Conservation (phyloP, 306 rosid genomes). For the Cercis canadensis region DNA sequence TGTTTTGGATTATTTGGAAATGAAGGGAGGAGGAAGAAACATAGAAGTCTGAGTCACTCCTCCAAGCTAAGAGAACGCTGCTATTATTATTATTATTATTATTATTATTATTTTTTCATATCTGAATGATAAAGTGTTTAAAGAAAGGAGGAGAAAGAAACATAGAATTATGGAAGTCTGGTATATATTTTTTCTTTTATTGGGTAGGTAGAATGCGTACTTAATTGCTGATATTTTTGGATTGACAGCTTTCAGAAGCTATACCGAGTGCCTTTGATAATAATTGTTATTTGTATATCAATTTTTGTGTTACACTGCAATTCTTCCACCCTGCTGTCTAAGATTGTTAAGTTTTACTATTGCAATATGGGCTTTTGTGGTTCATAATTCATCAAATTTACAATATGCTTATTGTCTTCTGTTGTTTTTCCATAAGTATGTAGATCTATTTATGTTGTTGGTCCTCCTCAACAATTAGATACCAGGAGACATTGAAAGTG, state of each 20-base stretch:
- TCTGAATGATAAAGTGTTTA: neutral
- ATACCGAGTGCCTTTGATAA: too few species aligned
- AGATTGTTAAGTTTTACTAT: too few species aligned
- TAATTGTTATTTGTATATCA: too few species aligned
- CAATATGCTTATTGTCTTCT: too few species aligned
- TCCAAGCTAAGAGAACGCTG: neutral
- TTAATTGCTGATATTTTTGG: neutral
- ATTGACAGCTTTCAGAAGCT: neutral
- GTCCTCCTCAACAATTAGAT: too few species aligned
- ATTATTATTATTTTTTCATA: neutral
- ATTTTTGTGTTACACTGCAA: too few species aligned
- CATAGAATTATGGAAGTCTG: neutral
- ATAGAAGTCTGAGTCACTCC: neutral
- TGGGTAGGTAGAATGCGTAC: neutral
- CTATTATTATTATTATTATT: too few species aligned
- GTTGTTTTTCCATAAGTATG: too few species aligned
- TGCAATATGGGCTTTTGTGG: too few species aligned
- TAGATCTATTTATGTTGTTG: neutral
- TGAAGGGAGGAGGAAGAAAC: neutral
- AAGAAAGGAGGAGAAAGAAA: neutral
- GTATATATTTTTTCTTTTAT: neutral
- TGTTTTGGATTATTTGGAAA: neutral
- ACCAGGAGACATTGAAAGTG: too few species aligned
- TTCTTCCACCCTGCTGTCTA: too few species aligned
- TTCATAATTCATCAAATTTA: too few species aligned